Evolutionary conservation across 148 eudicot species (phyloP), one percentile per base, ranked within the genome.

Genomic region (Agrostemma githago): DNA sequence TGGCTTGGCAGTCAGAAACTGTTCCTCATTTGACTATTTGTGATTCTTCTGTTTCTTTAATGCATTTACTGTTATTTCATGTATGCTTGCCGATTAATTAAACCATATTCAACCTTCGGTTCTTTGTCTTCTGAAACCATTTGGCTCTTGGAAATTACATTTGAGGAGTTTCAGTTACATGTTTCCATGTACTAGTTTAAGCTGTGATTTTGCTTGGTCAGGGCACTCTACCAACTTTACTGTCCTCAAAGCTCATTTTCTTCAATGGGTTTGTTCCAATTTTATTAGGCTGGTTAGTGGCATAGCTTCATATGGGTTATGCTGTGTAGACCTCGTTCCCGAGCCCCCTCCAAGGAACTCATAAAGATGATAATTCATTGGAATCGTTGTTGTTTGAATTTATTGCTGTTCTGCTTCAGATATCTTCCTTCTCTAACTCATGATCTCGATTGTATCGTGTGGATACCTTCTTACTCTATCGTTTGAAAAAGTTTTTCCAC

Each of bases 391-490:
- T 62, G 66, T 62, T 8, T 51, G 16, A 51, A 51, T 10, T 51
- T 10, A 16, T 10, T 64, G 68, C 15, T 12, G 68, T 64, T 10
- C 41, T 17, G 0, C 9, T 5, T 10, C 54, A 26, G 54, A 66
- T 42, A 20, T 66, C 54, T 67, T 19, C 71, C 71, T 66, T 66
- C 70, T 67, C 12, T 9, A 41, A 21, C 54, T 44, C 54, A 67
- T 67, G 20, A 8, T 67, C 71, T 67, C 71, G 54, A 42, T 5
- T 62, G 66, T 62, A 34, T 21, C 66, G 34, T 21, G 34, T 62
- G 0, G 66, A 62, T 62, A 15, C 15, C 46, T 2, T 40, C 46
- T 4, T 4, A 39, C 5, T 7, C 44, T 38, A 15, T 65, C 42
- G 6, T 14, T 65, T 67, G 42, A 42, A 7, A 64, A 34, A n/a